A percentile compares a stretch with the other conserved stretches of the same genome.
phyloP scores from a whole-genome alignment of 2,329 filamentous ascomycete genomes.

The Mollisiaceae sp. region DNA sequence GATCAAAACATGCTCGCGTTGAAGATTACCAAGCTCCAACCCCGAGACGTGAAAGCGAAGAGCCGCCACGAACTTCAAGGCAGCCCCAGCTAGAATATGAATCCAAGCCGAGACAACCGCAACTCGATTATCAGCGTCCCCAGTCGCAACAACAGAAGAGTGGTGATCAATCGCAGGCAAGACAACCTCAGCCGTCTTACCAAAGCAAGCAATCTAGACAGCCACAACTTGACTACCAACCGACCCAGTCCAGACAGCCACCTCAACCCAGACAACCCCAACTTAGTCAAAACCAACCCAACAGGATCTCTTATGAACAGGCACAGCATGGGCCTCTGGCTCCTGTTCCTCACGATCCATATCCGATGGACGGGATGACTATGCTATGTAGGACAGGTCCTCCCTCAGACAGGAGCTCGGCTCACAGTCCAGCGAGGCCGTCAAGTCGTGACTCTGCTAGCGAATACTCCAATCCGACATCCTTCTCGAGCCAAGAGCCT shows the following conservation, averaged over 20 bases:
- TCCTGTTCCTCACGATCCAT: conserved; percentile 86
- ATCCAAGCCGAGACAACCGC: conserved; percentile 28
- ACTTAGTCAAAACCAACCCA: conserved; percentile 22
- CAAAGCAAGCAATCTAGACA: conserved; percentile 24
- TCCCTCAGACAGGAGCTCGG: conserved; percentile 70
- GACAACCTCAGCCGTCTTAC: conserved; percentile 20
- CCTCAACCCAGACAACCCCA: conserved; percentile 23
- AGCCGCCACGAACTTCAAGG: conserved; percentile 14
- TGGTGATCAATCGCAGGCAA: conserved; percentile 22
- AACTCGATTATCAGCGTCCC: conserved; percentile 29
- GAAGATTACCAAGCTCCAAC: conserved; percentile 30
- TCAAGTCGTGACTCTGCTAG: conserved; percentile 88
- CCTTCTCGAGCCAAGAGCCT: conserved; percentile 84
- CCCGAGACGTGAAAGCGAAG: conserved; percentile 24
- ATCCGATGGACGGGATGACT: conserved; percentile 95
- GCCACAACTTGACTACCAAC: conserved; percentile 30
- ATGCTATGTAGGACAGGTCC: conserved; percentile 88
- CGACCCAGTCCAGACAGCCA: conserved; percentile 22
- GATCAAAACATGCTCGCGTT: conserved; percentile 33
- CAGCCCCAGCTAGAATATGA: conserved; percentile 10
- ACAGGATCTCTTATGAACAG: conserved; percentile 36
- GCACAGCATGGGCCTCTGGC: conserved; percentile 67
- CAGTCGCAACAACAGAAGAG: conserved; percentile 23
- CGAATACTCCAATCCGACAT: conserved; percentile 88
- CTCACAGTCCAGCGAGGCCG: conserved; percentile 71